Conservation (phyloP, 1,284 basidiomycete genomes). For the Lentinula novae-zelandiae region DNA sequence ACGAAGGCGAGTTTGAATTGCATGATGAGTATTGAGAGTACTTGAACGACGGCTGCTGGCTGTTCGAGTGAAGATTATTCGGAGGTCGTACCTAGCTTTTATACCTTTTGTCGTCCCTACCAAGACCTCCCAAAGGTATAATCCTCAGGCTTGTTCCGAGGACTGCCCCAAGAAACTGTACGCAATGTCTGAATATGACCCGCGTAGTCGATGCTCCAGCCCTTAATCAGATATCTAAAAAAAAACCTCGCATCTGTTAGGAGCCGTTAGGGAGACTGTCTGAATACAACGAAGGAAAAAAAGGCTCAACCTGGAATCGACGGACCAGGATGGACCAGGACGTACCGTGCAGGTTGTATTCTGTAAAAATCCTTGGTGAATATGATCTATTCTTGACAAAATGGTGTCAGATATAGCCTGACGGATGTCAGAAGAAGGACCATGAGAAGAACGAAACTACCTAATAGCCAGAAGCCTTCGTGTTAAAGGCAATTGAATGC, state of each 20-base stretch:
- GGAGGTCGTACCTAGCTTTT: not conserved
- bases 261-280: not conserved
- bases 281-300: not conserved
- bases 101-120: not conserved
- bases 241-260: not conserved
- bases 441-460: not conserved
- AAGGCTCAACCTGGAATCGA: too few relatives aligned
- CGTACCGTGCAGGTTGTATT: not conserved
- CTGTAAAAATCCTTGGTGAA: not conserved
- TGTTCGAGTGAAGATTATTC: conserved; percentile 12
- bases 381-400: not conserved
- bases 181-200: not conserved
- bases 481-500: not conserved
- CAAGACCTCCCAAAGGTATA: not conserved
- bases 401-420: not conserved
- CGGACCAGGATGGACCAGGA: not conserved
- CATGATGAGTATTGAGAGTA: conserved; percentile 5
- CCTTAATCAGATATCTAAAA: not conserved
- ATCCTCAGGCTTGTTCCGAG: not conserved
- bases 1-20: conserved; percentile 9
- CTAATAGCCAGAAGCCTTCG: not conserved
- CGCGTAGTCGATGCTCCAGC: not conserved
- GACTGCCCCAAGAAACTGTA: not conserved
- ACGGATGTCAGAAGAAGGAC: not conserved
- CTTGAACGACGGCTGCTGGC: conserved; percentile 9